Percentiles rank a stretch among this genome's conserved stretches.
These are phyloP conservation scores for Psilocybe azurescens DNA, from an alignment of 768 basidiomycete genomes.

Conservation along the genomic window DNA sequence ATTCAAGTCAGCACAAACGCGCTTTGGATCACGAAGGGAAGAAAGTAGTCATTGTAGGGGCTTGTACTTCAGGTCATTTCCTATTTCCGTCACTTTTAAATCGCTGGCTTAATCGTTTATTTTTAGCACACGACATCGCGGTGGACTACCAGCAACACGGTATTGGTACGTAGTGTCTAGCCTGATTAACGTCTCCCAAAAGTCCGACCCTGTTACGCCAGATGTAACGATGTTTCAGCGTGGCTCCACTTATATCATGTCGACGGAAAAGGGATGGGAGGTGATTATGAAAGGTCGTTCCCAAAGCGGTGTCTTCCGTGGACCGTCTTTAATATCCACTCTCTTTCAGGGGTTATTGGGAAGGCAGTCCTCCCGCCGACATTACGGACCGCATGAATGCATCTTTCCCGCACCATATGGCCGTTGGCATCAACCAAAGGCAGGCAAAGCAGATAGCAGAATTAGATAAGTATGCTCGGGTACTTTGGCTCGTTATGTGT, in stretches of 20 bases:
- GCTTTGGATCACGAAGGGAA: conserved; percentile 67
- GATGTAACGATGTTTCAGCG: conserved; percentile 68
- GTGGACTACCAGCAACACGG: conserved; percentile 52
- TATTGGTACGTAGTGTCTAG: conserved; percentile 29
- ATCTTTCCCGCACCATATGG: conserved; percentile 48
- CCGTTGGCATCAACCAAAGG: conserved; percentile 36
- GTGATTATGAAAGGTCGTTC: conserved; percentile 30
- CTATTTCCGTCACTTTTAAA: neutral
- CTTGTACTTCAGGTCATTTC: conserved; percentile 58
- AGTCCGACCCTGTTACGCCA: conserved; percentile 19
- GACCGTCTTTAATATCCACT: neutral
- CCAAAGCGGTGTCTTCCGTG: neutral
- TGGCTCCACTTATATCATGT: conserved; percentile 61
- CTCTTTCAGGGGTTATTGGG: conserved; percentile 46
- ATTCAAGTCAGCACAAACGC: conserved; percentile 59
- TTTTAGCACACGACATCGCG: conserved; percentile 51
- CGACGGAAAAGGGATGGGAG: conserved; percentile 43
- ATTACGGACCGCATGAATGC: conserved; percentile 56
- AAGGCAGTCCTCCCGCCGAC: conserved; percentile 52
- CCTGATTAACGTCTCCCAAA: neutral
- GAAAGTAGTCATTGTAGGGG: conserved; percentile 73
- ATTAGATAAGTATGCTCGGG: conserved; percentile 54
- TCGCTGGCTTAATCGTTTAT: neutral
- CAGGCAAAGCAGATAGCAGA: conserved; percentile 48
- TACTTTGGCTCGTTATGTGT: neutral